These are phyloP conservation scores for Blechomonas ayalai DNA, from an alignment of 208 protist species.

Conservation along the genomic window DNA sequence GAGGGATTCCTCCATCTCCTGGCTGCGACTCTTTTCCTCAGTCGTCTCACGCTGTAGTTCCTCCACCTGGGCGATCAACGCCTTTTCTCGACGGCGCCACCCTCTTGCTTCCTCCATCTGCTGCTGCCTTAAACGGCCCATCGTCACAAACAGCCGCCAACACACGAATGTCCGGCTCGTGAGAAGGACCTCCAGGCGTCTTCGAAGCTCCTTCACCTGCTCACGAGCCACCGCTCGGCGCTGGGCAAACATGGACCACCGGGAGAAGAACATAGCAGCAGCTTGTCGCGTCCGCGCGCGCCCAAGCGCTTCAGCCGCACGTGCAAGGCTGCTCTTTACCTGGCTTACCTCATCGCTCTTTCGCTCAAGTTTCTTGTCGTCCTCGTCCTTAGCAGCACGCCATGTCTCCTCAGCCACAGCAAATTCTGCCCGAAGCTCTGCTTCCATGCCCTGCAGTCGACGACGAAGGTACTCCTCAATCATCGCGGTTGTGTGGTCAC, in stretches of 20 bases:
- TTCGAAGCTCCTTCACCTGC: constrained; percentile 3
- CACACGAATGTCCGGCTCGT: constrained; percentile 25
- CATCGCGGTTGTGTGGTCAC: constrained; percentile 33
- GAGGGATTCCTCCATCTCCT: constrained; percentile 50
- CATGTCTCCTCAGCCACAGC: too few relatives aligned
- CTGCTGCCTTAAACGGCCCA: constrained; percentile 10
- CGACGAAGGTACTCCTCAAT: constrained; percentile 56
- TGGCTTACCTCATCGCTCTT: not conserved
- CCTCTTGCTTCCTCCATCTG: constrained; percentile 18
- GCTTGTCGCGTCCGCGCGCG: constrained; percentile 1
- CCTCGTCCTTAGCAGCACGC: not conserved
- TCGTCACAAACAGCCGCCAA: constrained; percentile 52
- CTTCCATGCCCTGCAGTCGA: constrained; percentile 13
- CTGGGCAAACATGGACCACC: constrained; percentile 23
- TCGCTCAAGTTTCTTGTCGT: not conserved
- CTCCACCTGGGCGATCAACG: constrained; percentile 35
- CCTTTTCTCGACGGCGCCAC: constrained; percentile 27
- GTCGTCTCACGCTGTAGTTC: constrained; percentile 12
- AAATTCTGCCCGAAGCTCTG: too few relatives aligned
- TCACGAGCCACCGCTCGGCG: constrained; percentile 11
- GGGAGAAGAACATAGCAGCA: constrained; percentile 14
- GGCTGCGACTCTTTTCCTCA: constrained; percentile 26
- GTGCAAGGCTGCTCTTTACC: constrained; percentile 1
- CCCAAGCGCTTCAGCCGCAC: not conserved
- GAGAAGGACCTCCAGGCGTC: constrained; percentile 3